Conservation (phyloP, 2,329 filamentous ascomycete genomes). For the Aspergillus pseudonomiae region DNA sequence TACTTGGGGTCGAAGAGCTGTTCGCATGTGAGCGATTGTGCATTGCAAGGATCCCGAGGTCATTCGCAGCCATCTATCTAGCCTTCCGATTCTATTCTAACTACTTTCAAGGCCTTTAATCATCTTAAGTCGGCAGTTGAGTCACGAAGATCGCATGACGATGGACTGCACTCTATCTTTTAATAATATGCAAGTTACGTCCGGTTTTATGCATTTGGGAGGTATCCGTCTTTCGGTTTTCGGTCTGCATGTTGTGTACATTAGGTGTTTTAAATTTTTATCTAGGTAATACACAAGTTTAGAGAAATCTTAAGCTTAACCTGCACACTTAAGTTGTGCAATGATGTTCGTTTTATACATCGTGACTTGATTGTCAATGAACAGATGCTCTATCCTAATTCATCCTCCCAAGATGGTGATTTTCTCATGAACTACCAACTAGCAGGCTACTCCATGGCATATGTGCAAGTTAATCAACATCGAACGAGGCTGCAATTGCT, state of each 20-base stretch:
- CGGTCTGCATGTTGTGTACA: background rate
- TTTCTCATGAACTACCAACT: too few relatives aligned
- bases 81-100: background rate
- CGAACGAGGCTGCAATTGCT: too few relatives aligned
- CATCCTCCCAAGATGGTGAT: too few relatives aligned
- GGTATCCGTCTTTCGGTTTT: background rate
- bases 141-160: constrained; percentile 15
- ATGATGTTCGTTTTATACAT: too few relatives aligned
- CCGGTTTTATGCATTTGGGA: background rate
- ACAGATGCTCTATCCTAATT: too few relatives aligned
- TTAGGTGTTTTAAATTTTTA: background rate
- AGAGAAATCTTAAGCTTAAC: too few relatives aligned
- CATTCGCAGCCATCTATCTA: constrained; percentile 23
- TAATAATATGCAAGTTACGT: background rate
- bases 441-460: too few relatives aligned
- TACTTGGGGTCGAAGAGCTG: constrained; percentile 55
- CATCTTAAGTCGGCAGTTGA: background rate
- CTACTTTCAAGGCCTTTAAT: background rate
- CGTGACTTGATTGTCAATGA: too few relatives aligned
- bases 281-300: background rate
- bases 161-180: constrained; percentile 9
- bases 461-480: too few relatives aligned
- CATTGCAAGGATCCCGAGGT: constrained; percentile 27
- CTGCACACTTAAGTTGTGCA: too few relatives aligned
- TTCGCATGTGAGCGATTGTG: constrained; percentile 35